A percentile compares a stretch with the other conserved stretches of the same genome.
phyloP scores from a whole-genome alignment of 169 alveolate genomes.

The Plasmodium yoelii region DNA sequence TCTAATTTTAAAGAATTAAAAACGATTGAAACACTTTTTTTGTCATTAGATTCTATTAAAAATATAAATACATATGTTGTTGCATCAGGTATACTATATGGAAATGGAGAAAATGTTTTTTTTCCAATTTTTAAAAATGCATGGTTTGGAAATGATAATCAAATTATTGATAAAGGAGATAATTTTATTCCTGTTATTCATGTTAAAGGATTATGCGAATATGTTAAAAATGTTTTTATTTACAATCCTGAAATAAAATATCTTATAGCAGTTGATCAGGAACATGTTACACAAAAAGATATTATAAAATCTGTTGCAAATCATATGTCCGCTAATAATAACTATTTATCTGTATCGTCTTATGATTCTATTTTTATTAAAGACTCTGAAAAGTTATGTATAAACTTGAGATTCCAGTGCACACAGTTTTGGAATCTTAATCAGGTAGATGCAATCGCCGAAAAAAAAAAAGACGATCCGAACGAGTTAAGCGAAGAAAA shows the following conservation, averaged over 20 bases:
- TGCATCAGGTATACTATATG: conserved; percentile 47
- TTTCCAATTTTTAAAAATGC: conserved; percentile 61
- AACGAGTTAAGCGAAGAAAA: background rate
- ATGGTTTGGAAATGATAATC: conserved; percentile 47
- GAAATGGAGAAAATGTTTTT: conserved; percentile 50
- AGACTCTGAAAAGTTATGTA: conserved; percentile 36
- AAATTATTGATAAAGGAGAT: conserved; percentile 42
- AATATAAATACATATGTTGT: conserved; percentile 57
- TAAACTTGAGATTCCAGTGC: conserved; percentile 37
- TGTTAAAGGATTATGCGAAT: conserved; percentile 42
- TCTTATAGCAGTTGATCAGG: conserved; percentile 55
- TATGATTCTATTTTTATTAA: conserved; percentile 21
- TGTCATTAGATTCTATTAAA: conserved; percentile 34
- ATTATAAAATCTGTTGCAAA: conserved; percentile 26
- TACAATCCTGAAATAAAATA: conserved; percentile 1
- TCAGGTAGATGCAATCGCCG: background rate
- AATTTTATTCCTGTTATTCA: conserved; percentile 56
- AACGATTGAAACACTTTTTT: conserved; percentile 38
- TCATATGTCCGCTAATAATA: conserved; percentile 28
- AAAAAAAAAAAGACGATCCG: background rate
- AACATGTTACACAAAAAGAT: conserved; percentile 38
- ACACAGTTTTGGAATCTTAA: conserved; percentile 3
- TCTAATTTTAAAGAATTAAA: conserved; percentile 24
- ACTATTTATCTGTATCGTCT: conserved; percentile 18
- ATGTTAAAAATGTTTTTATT: conserved; percentile 23